These are phyloP conservation scores for Morella rubra DNA, from an alignment of 306 rosid genomes.

Conservation along the genomic window DNA sequence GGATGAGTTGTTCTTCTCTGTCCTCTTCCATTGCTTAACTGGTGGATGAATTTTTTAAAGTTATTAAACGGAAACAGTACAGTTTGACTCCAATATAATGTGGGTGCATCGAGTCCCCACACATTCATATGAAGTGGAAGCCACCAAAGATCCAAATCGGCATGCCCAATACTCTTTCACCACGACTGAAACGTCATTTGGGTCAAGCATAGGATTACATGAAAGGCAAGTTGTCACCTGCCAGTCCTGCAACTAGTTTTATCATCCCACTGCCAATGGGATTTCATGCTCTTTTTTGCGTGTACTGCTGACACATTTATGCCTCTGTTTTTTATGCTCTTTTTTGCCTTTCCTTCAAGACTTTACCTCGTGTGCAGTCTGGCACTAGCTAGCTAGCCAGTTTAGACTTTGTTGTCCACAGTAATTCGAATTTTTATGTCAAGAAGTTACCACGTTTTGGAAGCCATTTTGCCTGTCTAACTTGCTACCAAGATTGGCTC, in stretches of 20 bases:
- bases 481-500: too few relatives aligned
- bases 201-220: not conserved
- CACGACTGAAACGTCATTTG: not conserved
- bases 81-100: conserved; percentile 5
- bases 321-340: too few relatives aligned
- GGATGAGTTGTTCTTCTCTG: conserved; percentile 34
- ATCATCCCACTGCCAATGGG: too few relatives aligned
- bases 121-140: not conserved
- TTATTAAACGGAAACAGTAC: not conserved
- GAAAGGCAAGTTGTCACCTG: not conserved
- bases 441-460: too few relatives aligned
- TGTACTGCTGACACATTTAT: too few relatives aligned
- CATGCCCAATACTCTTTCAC: not conserved
- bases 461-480: too few relatives aligned
- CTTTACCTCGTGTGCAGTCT: too few relatives aligned
- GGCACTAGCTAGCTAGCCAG: too few relatives aligned
- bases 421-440: too few relatives aligned
- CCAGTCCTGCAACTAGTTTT: not conserved
- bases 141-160: not conserved
- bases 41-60: not conserved
- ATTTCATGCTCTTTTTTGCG: too few relatives aligned
- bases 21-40: conserved; percentile 7
- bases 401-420: too few relatives aligned
- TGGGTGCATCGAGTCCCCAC: not conserved
- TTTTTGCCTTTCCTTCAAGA: too few relatives aligned